Percentiles rank a stretch among this genome's conserved stretches.
Conservation (phyloP, 2,329 filamentous ascomycete species). For the Lachnellula hyalina region DNA sequence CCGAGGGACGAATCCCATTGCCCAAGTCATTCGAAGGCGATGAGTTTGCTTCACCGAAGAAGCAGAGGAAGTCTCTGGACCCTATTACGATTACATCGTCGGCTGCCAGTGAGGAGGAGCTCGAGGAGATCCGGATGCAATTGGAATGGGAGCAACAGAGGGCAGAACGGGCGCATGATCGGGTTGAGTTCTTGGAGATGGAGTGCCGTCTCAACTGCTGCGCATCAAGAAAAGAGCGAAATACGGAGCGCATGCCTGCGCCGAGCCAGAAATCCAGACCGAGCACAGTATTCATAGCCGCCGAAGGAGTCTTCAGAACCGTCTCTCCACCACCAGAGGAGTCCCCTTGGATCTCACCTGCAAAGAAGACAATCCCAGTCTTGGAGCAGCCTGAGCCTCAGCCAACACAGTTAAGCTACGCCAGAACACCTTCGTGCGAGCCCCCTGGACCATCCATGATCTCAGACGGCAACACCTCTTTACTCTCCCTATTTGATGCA, state of each 20-base stretch:
- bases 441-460: slow-evolving; percentile 54
- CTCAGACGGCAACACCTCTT: slow-evolving; percentile 49
- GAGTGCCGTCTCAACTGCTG: slow-evolving; percentile 68
- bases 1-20: slow-evolving; percentile 64
- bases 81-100: slow-evolving; percentile 50
- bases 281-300: slow-evolving; percentile 48
- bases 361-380: slow-evolving; percentile 10
- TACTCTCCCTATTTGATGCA: slow-evolving; percentile 56
- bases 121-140: slow-evolving; percentile 40
- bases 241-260: slow-evolving; percentile 1
- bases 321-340: slow-evolving; percentile 37
- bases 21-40: slow-evolving; percentile 52
- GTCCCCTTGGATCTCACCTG: slow-evolving; percentile 23
- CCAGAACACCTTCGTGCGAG: slow-evolving; percentile 57
- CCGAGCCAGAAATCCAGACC: slow-evolving; percentile 1
- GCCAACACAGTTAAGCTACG: slow-evolving; percentile 33
- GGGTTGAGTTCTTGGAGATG: slow-evolving; percentile 69
- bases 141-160: slow-evolving; percentile 46
- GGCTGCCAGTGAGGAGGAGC: slow-evolving; percentile 42
- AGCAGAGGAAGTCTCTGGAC: slow-evolving; percentile 41
- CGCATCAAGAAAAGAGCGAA: slow-evolving; percentile 40
- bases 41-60: slow-evolving; percentile 58
- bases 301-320: slow-evolving; percentile 58
- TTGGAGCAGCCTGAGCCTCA: neutral
- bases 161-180: slow-evolving; percentile 64